Base-by-base conservation (phyloP, 2,329 filamentous ascomycete genomes). In the Stachybotrys echinatus region DNA sequence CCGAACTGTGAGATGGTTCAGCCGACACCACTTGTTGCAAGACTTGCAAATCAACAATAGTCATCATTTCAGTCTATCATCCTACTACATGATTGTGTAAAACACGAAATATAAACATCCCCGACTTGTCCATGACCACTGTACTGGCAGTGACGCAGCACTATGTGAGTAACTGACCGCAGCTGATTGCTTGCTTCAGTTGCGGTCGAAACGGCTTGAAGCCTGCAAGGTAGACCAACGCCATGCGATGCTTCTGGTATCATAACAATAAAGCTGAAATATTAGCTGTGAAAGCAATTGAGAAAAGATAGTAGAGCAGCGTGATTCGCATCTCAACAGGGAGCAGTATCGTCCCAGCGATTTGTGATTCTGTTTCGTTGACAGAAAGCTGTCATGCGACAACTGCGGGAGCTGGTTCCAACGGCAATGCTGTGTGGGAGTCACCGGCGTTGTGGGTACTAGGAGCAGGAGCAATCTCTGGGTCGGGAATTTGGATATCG, bases 401-500 rank as follows among this genome's bases (percentile, higher is more conserved):
- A 42, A 62, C 22, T 5, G 53, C 59, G 8, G 60, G 55, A 4
- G 56, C 52, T 19, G 62, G 58, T 61, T 72, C 60, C 61, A 73
- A 31, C 39, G 65, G 60, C 39, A 70, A 48, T 10, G 57, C 65
- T 23, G 63, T 65, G 45, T 60, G 58, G 18, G 69, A 68, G 47
- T 68, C 68, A 34, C 68, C 69, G 2, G 72, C 68, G 19, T 62
- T 63, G 14, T 61, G 54, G 12, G 73, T 78, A 52, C 72, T 78
- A 10, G 69, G 71, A 45, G 74, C 76, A 4, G 75, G 71, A 3
- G 77, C 80, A 52, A 90, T 83, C 58, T 89, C 85, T 2, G 88
- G 88, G 64, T 92, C 87, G 5, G 87, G 84, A 50, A 92, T 88
- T 69, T 91, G 87, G 45, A 92, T 89, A 59, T 92, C 88, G 58